These are phyloP conservation scores for Wallacemonas collosoma DNA, from an alignment of 208 protist species.

Conservation along the genomic window DNA sequence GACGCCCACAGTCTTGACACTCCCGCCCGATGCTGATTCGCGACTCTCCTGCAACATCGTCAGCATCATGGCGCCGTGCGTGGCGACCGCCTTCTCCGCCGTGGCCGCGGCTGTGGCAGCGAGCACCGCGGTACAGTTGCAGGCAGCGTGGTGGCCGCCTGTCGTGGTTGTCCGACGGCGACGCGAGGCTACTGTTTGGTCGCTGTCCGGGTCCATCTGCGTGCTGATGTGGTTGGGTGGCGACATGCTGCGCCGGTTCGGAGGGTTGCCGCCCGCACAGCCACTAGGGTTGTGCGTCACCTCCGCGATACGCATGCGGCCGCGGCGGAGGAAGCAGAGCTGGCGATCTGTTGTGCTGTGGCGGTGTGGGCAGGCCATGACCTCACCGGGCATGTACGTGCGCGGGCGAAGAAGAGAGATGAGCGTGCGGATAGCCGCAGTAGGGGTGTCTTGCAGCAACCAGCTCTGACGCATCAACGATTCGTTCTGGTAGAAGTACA, in stretches of 20 bases:
- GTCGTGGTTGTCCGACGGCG: neutral
- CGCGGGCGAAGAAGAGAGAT: constrained; percentile 67
- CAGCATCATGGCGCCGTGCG: too few species aligned
- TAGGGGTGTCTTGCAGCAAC: constrained; percentile 84
- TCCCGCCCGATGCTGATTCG: too few species aligned
- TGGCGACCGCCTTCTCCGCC: neutral
- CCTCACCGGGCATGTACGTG: constrained; percentile 75
- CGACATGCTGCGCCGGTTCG: too few species aligned
- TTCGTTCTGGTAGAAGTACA: constrained; percentile 76
- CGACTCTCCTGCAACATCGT: too few species aligned
- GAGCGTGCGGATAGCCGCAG: constrained; percentile 67
- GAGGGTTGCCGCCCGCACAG: too few species aligned
- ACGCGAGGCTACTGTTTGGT: too few species aligned
- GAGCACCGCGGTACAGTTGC: constrained; percentile 3
- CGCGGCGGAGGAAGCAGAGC: constrained; percentile 81
- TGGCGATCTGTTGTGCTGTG: constrained; percentile 40
- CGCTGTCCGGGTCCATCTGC: too few species aligned
- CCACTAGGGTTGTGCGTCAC: constrained; percentile 16
- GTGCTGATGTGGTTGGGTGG: too few species aligned
- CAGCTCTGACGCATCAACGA: constrained; percentile 87
- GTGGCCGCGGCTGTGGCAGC: constrained; percentile 21
- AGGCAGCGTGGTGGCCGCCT: neutral
- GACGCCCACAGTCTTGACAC: neutral
- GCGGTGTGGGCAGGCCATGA: constrained; percentile 71
- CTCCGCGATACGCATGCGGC: constrained; percentile 59